phyloP scores from a whole-genome alignment of 208 protist species.

The Acanthamoeba lenticulata region DNA sequence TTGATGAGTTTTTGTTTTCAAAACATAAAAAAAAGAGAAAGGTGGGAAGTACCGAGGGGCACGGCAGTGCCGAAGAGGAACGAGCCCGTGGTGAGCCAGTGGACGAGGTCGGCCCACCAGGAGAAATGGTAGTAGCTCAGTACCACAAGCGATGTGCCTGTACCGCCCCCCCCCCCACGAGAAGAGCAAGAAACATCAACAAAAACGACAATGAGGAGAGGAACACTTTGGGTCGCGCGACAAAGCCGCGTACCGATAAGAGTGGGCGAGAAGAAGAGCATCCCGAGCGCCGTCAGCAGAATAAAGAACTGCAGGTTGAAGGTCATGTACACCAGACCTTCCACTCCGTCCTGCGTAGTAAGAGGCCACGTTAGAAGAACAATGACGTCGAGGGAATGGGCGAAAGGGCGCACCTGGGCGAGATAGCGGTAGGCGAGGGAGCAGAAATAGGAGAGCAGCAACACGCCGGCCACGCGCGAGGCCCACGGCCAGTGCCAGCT shows the following conservation, averaged over 20 bases:
- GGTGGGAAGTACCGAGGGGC: neutral
- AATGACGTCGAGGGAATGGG: neutral
- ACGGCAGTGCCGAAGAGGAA: neutral
- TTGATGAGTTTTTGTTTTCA: neutral
- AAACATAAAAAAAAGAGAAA: too few species aligned
- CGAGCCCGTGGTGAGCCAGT: neutral
- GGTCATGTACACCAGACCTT: neutral
- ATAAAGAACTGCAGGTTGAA: constrained; percentile 17
- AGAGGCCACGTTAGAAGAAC: neutral
- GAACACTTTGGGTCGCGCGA: neutral
- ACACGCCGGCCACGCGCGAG: neutral
- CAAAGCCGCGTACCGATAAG: neutral
- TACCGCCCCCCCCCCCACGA: neutral
- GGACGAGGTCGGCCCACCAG: neutral
- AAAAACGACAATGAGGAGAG: neutral
- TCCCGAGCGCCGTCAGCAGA: neutral
- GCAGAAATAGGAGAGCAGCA: neutral
- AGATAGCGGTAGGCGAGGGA: neutral
- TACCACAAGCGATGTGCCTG: constrained; percentile 11
- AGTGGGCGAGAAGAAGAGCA: neutral
- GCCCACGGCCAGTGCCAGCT: constrained; percentile 17
- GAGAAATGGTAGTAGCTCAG: constrained; percentile 21
- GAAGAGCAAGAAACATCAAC: neutral
- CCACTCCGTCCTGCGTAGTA: neutral
- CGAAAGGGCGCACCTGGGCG: neutral